A percentile compares a stretch with the other conserved stretches of the same genome.
These are phyloP conservation scores for Clitocybe nebularis DNA, from an alignment of 1,284 basidiomycete genomes.

Conservation along the genomic window DNA sequence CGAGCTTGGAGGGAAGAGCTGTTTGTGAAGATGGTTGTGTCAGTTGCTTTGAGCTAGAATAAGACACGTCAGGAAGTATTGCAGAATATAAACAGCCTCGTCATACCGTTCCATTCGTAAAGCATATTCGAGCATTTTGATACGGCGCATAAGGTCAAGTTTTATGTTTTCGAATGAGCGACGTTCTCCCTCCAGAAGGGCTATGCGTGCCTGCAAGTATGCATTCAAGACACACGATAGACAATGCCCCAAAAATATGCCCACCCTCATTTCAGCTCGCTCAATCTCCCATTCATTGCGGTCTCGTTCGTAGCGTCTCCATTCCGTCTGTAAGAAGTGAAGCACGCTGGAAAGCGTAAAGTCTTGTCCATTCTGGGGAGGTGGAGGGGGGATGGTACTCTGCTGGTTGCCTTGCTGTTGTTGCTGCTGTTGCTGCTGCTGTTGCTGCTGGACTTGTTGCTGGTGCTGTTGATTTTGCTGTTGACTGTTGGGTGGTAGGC, in stretches of 20 bases:
- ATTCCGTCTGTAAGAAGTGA: slow-evolving; percentile 97
- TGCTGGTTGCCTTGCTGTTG: slow-evolving; percentile 57
- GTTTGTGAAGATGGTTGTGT: slow-evolving; percentile 50
- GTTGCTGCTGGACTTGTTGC: slow-evolving; percentile 52
- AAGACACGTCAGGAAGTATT: slow-evolving; percentile 24
- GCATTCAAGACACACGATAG: slow-evolving; percentile 19
- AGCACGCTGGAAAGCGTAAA: slow-evolving; percentile 93
- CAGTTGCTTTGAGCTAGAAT: slow-evolving; percentile 75
- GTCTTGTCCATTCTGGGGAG: slow-evolving; percentile 79
- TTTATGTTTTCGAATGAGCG: slow-evolving; percentile 96
- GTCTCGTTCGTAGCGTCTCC: slow-evolving; percentile 94
- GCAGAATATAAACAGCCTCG: slow-evolving; percentile 16
- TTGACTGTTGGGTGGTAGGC: slow-evolving; percentile 50
- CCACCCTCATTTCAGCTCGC: slow-evolving; percentile 95
- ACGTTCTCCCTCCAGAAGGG: slow-evolving; percentile 95
- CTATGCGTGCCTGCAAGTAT: slow-evolving; percentile 79
- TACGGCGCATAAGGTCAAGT: slow-evolving; percentile 91
- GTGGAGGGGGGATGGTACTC: slow-evolving; percentile 63
- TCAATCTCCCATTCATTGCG: slow-evolving; percentile 99
- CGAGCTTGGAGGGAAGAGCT: slow-evolving; percentile 57
- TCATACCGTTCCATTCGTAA: slow-evolving; percentile 88
- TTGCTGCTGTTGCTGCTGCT: slow-evolving; percentile 44
- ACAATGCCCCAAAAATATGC: slow-evolving; percentile 33
- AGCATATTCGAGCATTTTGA: slow-evolving; percentile 99
- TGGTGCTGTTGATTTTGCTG: slow-evolving; percentile 55